Evolutionary conservation across 208 protist species (phyloP), one percentile per base, ranked within the genome.

Genomic region (Phytomonas sp.): DNA sequence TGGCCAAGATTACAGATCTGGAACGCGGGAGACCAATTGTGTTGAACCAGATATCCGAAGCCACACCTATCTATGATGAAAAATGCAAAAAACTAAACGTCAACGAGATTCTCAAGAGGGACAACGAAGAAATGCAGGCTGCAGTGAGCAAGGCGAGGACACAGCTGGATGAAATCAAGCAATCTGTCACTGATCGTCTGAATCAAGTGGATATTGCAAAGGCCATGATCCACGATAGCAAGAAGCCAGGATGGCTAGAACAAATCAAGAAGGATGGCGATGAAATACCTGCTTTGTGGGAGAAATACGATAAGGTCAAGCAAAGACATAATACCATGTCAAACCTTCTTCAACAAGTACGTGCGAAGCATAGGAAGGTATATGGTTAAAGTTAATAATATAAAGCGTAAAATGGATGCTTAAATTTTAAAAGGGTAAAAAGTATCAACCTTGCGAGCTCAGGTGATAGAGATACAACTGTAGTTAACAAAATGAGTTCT

Each of bases 181-280:
- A 69, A 23, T 66, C 73, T 31, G 56, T 67, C 4, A 70, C 76
- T 30, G 74, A 45, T 12, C 63, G 67, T 0, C 70, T 56, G n/a
- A 31, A 72, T 45, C 70, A 77, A 62, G 67, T 83, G 6, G 70
- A 63, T 29, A 68, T 73, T 52, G 90, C 90, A 82, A 68, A 83
- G 71, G 67, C 63, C 60, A 63, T 67, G 42, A 76, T 91, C 16
- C 70, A 60, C 1, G 76, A 72, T 19, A 81, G 77, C 56, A 84
- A 87, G 52, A 72, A 69, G 11, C 34, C 12, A 0, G 71, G 70
- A 42, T 78, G 74, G 70, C 36, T 72, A 59, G 63, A 65, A 40
- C 74, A 69, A 60, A 32, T 84, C 8, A 34, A 70, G 70, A 26
- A 73, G 65, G 75, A 80, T 30, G 69, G 63, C 31, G 70, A 67